Percentiles rank a stretch among this genome's conserved stretches.
These are phyloP conservation scores for Jackrogersella multiformis DNA, from an alignment of 495 filamentous ascomycete species.

Conservation along the genomic window DNA sequence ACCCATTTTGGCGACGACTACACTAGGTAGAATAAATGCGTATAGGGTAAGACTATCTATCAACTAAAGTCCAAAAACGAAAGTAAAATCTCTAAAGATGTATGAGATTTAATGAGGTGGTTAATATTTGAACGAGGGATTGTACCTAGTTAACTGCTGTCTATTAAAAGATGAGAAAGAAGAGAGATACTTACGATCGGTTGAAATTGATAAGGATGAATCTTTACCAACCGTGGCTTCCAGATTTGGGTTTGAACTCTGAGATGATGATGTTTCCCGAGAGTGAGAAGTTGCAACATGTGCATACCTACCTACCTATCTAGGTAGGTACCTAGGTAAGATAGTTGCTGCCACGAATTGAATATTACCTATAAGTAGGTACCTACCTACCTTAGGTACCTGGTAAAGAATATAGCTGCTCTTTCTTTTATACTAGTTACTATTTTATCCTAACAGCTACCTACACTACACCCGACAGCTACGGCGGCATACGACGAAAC, in stretches of 20 bases:
- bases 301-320: too few species aligned
- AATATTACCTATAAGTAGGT: too few species aligned
- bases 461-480: too few species aligned
- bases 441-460: too few species aligned
- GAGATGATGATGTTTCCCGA: too few species aligned
- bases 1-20: conserved; percentile 44
- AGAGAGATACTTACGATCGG: background rate
- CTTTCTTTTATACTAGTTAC: too few species aligned
- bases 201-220: background rate
- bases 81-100: background rate
- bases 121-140: background rate
- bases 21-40: background rate
- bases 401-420: too few species aligned
- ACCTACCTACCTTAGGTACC: too few species aligned
- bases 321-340: too few species aligned
- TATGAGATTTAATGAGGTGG: background rate
- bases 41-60: background rate
- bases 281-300: too few species aligned
- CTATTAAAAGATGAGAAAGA: background rate
- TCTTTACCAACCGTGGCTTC: background rate
- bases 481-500: too few species aligned
- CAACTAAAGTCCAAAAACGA: background rate
- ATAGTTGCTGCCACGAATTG: too few species aligned
- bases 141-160: background rate
- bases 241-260: background rate